Conservation (phyloP, 495 filamentous ascomycete genomes). For the Talaromyces stipitatus region DNA sequence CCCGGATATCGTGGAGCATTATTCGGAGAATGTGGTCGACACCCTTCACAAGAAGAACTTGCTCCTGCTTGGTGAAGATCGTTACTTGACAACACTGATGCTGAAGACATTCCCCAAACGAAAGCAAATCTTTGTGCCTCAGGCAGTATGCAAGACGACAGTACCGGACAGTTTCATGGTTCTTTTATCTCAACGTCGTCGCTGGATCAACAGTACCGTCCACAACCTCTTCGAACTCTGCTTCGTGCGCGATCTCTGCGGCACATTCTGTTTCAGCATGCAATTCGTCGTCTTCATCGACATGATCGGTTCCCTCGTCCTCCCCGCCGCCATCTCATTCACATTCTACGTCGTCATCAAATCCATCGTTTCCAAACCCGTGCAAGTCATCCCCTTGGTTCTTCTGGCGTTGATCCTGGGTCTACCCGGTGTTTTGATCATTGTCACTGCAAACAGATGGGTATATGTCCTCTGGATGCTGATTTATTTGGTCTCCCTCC, state of each 20-base stretch:
- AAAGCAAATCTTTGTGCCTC: conserved; percentile 97
- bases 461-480: conserved; percentile 96
- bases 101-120: conserved; percentile 97
- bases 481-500: conserved; percentile 88
- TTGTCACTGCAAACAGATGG: conserved; percentile 90
- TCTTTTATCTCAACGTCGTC: conserved; percentile 82
- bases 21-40: conserved; percentile 99
- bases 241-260: conserved; percentile 90
- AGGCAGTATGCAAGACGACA: conserved; percentile 96
- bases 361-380: conserved; percentile 72
- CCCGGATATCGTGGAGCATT: conserved; percentile 97
- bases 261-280: conserved; percentile 99
- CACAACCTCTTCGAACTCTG: conserved; percentile 98
- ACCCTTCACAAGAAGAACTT: conserved; percentile 98
- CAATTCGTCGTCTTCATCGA: conserved; percentile 98
- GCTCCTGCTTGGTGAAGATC: conserved; percentile 91
- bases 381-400: conserved; percentile 88
- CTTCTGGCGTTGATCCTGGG: conserved; percentile 89
- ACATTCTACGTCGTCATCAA: conserved; percentile 92
- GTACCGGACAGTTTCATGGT: conserved; percentile 92
- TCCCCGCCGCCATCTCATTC: conserved; percentile 93
- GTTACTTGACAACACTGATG: conserved; percentile 96
- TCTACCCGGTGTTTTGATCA: conserved; percentile 85
- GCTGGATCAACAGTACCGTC: conserved; percentile 99
- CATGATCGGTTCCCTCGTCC: conserved; percentile 85